Evolutionary conservation across 2,329 filamentous ascomycete genomes (phyloP).

Genomic region (Didymella keratinophila): DNA sequence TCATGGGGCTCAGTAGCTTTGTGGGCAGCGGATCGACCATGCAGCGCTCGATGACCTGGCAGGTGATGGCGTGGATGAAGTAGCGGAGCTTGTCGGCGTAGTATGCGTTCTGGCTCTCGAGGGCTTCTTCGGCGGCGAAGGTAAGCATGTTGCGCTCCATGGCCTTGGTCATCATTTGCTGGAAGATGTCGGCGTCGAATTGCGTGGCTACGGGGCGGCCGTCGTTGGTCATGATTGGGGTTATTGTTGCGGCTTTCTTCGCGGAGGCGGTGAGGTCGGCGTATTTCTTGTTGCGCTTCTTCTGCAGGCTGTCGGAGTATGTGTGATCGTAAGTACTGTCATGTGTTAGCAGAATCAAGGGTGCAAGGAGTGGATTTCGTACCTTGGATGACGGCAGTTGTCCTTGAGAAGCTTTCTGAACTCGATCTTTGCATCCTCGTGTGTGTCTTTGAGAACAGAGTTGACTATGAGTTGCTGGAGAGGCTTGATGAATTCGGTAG

Average conservation of each 20-base stretch:
- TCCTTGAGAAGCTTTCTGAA: slow-evolving; percentile 57
- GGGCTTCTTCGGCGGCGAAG: slow-evolving; percentile 46
- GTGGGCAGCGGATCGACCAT: slow-evolving; percentile 42
- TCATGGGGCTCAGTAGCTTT: slow-evolving; percentile 42
- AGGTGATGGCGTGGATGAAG: slow-evolving; percentile 47
- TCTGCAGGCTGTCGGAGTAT: slow-evolving; percentile 41
- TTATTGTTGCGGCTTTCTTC: too few species aligned
- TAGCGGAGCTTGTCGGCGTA: slow-evolving; percentile 51
- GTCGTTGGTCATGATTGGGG: too few species aligned
- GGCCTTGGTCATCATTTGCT: background rate
- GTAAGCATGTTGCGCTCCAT: slow-evolving; percentile 45
- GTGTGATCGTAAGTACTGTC: slow-evolving; percentile 62
- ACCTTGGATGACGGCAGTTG: slow-evolving; percentile 54
- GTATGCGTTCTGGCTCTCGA: slow-evolving; percentile 47
- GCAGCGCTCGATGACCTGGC: slow-evolving; percentile 52
- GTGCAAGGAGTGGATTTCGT: too few species aligned
- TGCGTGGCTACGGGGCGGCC: too few species aligned
- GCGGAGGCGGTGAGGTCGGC: slow-evolving; percentile 4
- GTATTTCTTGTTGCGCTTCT: slow-evolving; percentile 30
- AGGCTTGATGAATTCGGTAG: background rate
- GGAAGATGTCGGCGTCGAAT: too few species aligned
- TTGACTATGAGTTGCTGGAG: too few species aligned
- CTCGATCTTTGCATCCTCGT: slow-evolving; percentile 49
- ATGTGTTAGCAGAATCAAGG: too few species aligned
- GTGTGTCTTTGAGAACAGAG: slow-evolving; percentile 28